Conservation (phyloP, 179 eudicot genomes). For the Beta macrorhiza region DNA sequence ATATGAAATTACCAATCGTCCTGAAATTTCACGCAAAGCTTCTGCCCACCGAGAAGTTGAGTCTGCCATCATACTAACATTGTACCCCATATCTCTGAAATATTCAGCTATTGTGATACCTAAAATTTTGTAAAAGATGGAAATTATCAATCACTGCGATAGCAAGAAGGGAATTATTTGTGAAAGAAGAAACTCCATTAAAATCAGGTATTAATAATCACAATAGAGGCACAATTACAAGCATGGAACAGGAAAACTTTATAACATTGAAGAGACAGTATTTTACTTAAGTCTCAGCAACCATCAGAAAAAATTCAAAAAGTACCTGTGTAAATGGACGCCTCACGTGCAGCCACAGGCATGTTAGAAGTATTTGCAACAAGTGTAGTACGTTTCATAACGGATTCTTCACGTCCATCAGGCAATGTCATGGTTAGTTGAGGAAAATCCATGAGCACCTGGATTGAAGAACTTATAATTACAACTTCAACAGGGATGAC, state of each 20-base stretch:
- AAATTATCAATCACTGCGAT: constrained; percentile 6
- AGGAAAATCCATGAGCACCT: constrained; percentile 99
- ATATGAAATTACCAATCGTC: constrained; percentile 71
- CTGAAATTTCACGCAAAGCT: constrained; percentile 99
- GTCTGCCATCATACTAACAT: constrained; percentile 99
- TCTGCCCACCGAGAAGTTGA: constrained; percentile 99
- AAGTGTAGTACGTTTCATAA: constrained; percentile 97
- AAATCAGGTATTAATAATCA: not conserved
- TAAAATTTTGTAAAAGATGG: constrained; percentile 31
- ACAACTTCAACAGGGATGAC: constrained; percentile 17
- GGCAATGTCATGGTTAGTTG: constrained; percentile 99
- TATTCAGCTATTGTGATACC: constrained; percentile 98
- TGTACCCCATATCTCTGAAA: constrained; percentile 99
- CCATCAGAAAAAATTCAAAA: not conserved
- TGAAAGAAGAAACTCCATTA: not conserved
- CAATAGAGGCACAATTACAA: constrained; percentile 1
- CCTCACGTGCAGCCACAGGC: constrained; percentile 99
- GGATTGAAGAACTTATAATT: constrained; percentile 14
- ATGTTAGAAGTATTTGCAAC: constrained; percentile 99
- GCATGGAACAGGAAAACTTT: not conserved
- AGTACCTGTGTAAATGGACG: constrained; percentile 93
- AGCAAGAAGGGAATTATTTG: not conserved
- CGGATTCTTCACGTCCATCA: constrained; percentile 99
- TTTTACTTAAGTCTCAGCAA: not conserved
- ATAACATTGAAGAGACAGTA: not conserved